These are phyloP conservation scores for Backusella circina DNA, from an alignment of 192 early-diverging fungal species.

Conservation along the genomic window DNA sequence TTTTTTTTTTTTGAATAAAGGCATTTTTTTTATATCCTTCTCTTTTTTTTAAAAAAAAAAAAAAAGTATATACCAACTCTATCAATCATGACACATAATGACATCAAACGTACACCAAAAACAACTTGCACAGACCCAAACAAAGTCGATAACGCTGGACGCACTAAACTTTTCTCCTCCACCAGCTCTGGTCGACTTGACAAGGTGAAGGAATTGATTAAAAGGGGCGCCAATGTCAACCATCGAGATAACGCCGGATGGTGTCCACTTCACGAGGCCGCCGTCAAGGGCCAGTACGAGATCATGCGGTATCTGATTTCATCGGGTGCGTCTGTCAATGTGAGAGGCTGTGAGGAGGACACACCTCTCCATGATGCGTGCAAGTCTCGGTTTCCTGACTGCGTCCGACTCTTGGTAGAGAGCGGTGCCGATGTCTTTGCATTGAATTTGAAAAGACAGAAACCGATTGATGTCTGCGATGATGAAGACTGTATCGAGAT, in stretches of 20 bases:
- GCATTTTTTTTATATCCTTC: background rate
- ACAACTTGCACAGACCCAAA: slow-evolving; percentile 20
- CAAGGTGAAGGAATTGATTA: slow-evolving; percentile 47
- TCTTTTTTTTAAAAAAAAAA: too few species aligned
- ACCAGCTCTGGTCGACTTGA: slow-evolving; percentile 56
- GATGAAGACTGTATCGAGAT: slow-evolving; percentile 40
- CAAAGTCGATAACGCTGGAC: slow-evolving; percentile 41
- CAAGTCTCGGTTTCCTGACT: slow-evolving; percentile 43
- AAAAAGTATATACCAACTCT: background rate
- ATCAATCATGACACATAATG: background rate
- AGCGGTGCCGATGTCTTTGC: slow-evolving; percentile 56
- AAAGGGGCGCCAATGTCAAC: slow-evolving; percentile 58
- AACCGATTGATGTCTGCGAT: slow-evolving; percentile 43
- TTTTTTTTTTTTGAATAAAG: background rate
- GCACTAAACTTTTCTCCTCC: slow-evolving; percentile 48
- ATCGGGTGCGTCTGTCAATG: slow-evolving; percentile 52
- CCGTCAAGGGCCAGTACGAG: slow-evolving; percentile 45
- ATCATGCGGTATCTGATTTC: slow-evolving; percentile 46
- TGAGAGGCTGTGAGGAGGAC: slow-evolving; percentile 59
- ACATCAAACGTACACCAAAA: background rate
- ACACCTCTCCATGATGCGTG: slow-evolving; percentile 69
- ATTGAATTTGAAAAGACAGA: slow-evolving; percentile 38
- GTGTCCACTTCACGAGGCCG: slow-evolving; percentile 61
- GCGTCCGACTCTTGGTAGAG: slow-evolving; percentile 43
- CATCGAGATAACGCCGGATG: slow-evolving; percentile 62